Conservation (phyloP, 495 filamentous ascomycete genomes). For the Tuber umbilicatum region DNA sequence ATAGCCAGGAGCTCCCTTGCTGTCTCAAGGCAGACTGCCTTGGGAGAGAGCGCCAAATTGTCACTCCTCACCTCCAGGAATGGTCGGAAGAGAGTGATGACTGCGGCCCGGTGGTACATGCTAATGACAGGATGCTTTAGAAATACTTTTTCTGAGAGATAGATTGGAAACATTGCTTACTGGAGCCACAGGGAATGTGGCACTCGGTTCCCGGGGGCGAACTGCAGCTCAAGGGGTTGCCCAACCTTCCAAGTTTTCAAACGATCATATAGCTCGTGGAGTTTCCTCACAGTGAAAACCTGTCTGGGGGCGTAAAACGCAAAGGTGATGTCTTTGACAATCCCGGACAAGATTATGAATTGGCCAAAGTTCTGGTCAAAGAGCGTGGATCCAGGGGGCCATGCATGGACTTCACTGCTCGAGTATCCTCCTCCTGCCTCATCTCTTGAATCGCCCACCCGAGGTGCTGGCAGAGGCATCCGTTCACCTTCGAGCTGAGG, state of each 20-base stretch:
- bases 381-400: neutral
- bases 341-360: slow-evolving; percentile 30
- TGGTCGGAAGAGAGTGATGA: slow-evolving; percentile 58
- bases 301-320: slow-evolving; percentile 28
- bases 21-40: slow-evolving; percentile 23
- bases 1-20: slow-evolving; percentile 28
- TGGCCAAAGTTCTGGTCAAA: slow-evolving; percentile 16
- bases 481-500: slow-evolving; percentile 51
- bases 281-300: slow-evolving; percentile 27
- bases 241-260: slow-evolving; percentile 20
- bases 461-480: slow-evolving; percentile 12
- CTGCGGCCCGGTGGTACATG: slow-evolving; percentile 60
- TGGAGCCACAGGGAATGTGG: slow-evolving; percentile 6
- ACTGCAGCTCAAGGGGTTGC: slow-evolving; percentile 22
- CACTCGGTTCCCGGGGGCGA: slow-evolving; percentile 11
- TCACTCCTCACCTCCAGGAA: slow-evolving; percentile 54
- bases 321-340: slow-evolving; percentile 24
- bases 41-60: slow-evolving; percentile 11
- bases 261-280: slow-evolving; percentile 20
- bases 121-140: slow-evolving; percentile 41
- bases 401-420: neutral
- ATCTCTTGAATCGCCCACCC: neutral
- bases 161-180: slow-evolving; percentile 17
- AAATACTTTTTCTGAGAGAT: slow-evolving; percentile 14
- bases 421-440: neutral